phyloP scores from a whole-genome alignment of 148 eudicot species.

The Cornus kousa region DNA sequence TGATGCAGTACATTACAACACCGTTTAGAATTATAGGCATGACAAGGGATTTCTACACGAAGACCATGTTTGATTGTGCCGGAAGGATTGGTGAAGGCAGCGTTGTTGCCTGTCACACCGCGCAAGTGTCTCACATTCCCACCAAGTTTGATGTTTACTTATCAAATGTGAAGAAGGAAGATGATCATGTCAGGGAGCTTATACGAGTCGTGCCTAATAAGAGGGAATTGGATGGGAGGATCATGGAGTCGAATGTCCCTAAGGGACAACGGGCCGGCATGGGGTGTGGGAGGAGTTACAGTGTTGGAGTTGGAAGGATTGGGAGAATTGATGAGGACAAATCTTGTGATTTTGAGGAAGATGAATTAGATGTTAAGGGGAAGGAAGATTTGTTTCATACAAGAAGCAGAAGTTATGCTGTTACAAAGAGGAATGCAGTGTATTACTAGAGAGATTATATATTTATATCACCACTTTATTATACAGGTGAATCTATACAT shows the following conservation, averaged over 20 bases:
- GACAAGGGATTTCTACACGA: no score
- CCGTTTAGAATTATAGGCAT: no score
- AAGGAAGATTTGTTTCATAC: neutral
- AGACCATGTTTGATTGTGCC: neutral
- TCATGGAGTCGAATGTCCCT: neutral
- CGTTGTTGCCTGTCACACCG: neutral
- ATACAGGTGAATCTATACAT: no score
- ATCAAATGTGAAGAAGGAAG: neutral
- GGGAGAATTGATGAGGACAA: slow-evolving; percentile 37
- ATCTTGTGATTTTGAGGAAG: slow-evolving; percentile 29
- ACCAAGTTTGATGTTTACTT: neutral
- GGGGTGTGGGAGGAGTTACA: slow-evolving; percentile 12
- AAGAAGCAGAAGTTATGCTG: slow-evolving; percentile 10
- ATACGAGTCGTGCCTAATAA: neutral
- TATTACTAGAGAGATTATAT: neutral
- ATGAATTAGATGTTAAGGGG: neutral
- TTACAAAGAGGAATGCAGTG: neutral
- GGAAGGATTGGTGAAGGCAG: neutral
- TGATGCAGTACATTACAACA: no score
- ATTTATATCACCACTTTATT: no score
- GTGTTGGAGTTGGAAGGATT: slow-evolving; percentile 26
- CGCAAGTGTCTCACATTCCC: neutral
- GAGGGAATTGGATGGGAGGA: neutral
- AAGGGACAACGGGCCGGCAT: neutral
- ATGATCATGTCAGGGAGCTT: neutral